Evolutionary conservation across 106 monocot genomes (phyloP), one percentile per base, ranked within the genome.

Genomic region (Vanilla planifolia): DNA sequence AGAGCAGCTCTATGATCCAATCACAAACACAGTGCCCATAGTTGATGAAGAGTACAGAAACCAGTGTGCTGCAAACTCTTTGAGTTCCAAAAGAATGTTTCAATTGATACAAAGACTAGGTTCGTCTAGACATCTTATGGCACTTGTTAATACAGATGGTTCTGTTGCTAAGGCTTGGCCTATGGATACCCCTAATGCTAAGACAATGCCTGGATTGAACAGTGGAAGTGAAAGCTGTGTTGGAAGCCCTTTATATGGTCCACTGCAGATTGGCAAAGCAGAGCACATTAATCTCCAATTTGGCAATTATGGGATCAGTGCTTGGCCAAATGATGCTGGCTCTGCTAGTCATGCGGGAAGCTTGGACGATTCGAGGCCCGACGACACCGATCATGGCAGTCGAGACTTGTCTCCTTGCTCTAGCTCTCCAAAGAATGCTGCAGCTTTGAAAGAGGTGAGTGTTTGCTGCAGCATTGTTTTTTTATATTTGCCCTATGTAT

Each of bases 401-500:
- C 65, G 73, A 51, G 60, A 79, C 60, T 65, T 59, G 45, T 89
- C 89, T 14, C 84, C 89, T 80, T 82, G 77, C 48, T 78, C 80
- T 65, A 89, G 89, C 66, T 89, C 89, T 14, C 89, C 84, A 5
- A 60, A 72, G 51, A 69, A 72, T 25, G 80, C 75, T 0, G 84
- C 80, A 26, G 77, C 74, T 66, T 63, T 84, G 25, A 89, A 84
- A 72, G 84, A 84, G 84, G 89, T 89, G 69, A 33, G 45, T 14
- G 11, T 28, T 61, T 22, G 46, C 6, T 52, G 17, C 41, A 33
- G 21, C n/a, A 6, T 8, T 33, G 1, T 17, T n/a, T n/a, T n/a
- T n/a, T n/a, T n/a, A n/a, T n/a, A n/a, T n/a, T n/a, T n/a, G n/a
- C n/a, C n/a, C n/a, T n/a, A n/a, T n/a, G n/a, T n/a, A n/a, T n/a